phyloP scores from a whole-genome alignment of 495 filamentous ascomycete genomes.

The Xylaria intraflava region DNA sequence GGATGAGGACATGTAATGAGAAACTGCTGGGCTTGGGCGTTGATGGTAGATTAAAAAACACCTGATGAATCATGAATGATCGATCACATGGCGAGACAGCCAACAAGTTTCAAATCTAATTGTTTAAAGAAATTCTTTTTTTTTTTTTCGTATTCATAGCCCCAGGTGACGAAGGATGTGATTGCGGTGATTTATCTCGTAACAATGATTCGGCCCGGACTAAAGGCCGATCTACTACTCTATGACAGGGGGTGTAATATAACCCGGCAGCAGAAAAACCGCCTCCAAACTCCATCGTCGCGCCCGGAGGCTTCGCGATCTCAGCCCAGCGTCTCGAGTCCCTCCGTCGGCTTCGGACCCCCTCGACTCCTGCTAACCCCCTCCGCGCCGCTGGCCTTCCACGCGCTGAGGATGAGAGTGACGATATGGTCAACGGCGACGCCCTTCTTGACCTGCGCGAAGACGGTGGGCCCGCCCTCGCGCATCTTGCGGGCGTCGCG shows the following conservation, averaged over 20 bases:
- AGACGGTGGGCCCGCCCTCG: conserved; percentile 93
- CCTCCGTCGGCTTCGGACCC: conserved; percentile 44
- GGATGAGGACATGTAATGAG: conserved; percentile 34
- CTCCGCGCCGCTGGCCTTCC: conserved; percentile 79
- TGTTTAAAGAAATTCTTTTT: too few species aligned
- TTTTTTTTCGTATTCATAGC: background rate
- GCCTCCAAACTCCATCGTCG: too few species aligned
- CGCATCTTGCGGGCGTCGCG: conserved; percentile 89
- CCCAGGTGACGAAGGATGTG: too few species aligned
- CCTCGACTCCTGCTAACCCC: conserved; percentile 47
- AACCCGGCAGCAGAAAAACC: too few species aligned
- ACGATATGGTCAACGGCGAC: conserved; percentile 79
- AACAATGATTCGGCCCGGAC: too few species aligned
- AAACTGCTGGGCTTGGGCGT: conserved; percentile 1
- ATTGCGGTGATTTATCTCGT: too few species aligned
- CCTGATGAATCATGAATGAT: background rate
- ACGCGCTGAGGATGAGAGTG: conserved; percentile 81
- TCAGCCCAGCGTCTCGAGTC: conserved; percentile 34
- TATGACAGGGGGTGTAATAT: too few species aligned
- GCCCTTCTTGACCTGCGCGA: conserved; percentile 92
- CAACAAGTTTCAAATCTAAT: background rate
- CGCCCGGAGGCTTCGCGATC: background rate
- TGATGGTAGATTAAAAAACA: background rate
- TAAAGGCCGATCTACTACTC: too few species aligned
- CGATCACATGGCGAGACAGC: conserved; percentile 1